phyloP scores from a whole-genome alignment of 73 alveolate species.

The Paramecium octaurelia region DNA sequence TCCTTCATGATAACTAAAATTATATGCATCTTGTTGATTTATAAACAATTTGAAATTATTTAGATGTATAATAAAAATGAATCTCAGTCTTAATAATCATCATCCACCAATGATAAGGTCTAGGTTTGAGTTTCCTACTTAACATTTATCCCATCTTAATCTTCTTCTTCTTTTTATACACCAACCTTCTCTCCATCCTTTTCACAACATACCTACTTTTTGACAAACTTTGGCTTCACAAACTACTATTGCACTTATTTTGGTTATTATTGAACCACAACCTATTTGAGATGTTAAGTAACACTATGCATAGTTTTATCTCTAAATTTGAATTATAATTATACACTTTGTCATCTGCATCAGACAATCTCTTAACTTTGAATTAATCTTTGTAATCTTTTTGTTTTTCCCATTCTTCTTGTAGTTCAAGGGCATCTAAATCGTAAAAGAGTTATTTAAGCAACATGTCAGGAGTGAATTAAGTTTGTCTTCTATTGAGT shows the following conservation, averaged over 20 bases:
- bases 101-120: background rate
- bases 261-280: background rate
- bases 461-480: conserved; percentile 82
- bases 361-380: background rate
- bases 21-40: no score
- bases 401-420: conserved; percentile 41
- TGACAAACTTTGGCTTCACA: background rate
- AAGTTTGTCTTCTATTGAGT: conserved; percentile 85
- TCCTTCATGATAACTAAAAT: background rate
- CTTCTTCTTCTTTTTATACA: background rate
- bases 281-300: background rate
- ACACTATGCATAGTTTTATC: background rate
- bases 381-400: background rate
- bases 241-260: background rate
- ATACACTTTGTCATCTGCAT: background rate
- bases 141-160: background rate
- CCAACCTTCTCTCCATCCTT: background rate
- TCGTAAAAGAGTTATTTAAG: conserved; percentile 57
- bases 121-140: background rate
- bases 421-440: background rate
- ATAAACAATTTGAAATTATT: no score
- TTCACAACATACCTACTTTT: background rate
- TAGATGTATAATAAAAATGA: background rate
- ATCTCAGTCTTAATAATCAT: background rate
- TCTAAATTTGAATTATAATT: background rate